phyloP scores from a whole-genome alignment of 2,329 filamentous ascomycete species.

The Cladosporium sp. region DNA sequence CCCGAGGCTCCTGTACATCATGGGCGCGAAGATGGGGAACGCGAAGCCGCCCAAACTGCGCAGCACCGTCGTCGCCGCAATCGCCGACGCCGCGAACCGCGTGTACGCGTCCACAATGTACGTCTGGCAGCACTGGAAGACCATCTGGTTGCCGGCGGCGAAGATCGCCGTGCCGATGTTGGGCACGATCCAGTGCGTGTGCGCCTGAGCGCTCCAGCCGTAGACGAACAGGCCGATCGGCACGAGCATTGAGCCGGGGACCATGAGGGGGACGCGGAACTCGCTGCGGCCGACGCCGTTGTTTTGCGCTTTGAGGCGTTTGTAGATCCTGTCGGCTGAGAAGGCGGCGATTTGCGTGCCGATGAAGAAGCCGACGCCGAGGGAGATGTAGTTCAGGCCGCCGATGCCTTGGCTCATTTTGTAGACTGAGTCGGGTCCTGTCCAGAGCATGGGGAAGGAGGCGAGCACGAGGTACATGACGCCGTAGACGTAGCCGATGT shows the following conservation, averaged over 20 bases:
- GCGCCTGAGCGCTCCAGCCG: conserved; percentile 51
- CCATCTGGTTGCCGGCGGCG: conserved; percentile 49
- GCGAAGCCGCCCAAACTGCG: conserved; percentile 52
- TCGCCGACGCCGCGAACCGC: conserved; percentile 43
- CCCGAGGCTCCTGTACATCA: conserved; percentile 42
- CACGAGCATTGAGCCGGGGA: conserved; percentile 48
- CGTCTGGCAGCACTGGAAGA: conserved; percentile 54
- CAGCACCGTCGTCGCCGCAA: conserved; percentile 51
- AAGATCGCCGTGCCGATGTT: conserved; percentile 54
- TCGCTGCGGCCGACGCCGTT: conserved; percentile 34
- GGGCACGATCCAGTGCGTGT: conserved; percentile 53
- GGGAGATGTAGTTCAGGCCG: conserved; percentile 42
- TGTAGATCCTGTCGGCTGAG: conserved; percentile 33
- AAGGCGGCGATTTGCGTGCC: conserved; percentile 39
- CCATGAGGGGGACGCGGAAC: conserved; percentile 48
- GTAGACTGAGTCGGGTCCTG: conserved; percentile 17
- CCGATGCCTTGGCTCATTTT: conserved; percentile 23
- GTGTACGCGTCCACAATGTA: conserved; percentile 55
- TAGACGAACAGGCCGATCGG: conserved; percentile 53
- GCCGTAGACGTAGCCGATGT: conserved; percentile 35
- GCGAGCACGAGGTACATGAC: conserved; percentile 35
- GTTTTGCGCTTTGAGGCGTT: conserved; percentile 32
- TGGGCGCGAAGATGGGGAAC: conserved; percentile 54
- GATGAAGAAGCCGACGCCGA: conserved; percentile 56
- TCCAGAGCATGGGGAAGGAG: conserved; percentile 30